Evolutionary conservation across 129 eudicot species (phyloP).

Genomic region (Tagetes erecta): DNA sequence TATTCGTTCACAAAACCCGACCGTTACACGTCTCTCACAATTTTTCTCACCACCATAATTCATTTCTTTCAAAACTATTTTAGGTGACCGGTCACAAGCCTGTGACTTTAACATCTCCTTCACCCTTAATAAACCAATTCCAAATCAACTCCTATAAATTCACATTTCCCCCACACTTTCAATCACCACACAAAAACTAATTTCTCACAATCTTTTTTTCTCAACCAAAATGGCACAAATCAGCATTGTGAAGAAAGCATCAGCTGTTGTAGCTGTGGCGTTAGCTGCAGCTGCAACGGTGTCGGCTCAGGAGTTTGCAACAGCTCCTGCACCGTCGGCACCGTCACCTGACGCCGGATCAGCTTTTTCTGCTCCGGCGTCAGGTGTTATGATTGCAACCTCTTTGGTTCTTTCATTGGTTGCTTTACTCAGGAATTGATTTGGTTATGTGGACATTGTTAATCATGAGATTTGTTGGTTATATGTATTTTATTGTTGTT

Average conservation of each 20-base stretch:
- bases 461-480: background rate
- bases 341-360: slow-evolving; percentile 52
- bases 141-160: slow-evolving; percentile 20
- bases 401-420: slow-evolving; percentile 48
- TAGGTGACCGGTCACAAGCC: slow-evolving; percentile 21
- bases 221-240: slow-evolving; percentile 34
- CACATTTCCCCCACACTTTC: background rate
- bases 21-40: slow-evolving; percentile 27
- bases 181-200: slow-evolving; percentile 14
- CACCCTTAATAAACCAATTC: background rate
- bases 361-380: slow-evolving; percentile 45
- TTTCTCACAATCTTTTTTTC: background rate
- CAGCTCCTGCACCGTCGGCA: slow-evolving; percentile 40
- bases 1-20: slow-evolving; percentile 11
- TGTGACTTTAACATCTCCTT: slow-evolving; percentile 25
- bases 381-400: slow-evolving; percentile 39
- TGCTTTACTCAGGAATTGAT: slow-evolving; percentile 41
- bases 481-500: slow-evolving; percentile 1
- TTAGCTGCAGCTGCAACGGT: slow-evolving; percentile 34
- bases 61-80: slow-evolving; percentile 12
- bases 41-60: slow-evolving; percentile 12
- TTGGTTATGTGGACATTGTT: background rate
- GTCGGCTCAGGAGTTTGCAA: slow-evolving; percentile 22
- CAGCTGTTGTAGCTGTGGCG: slow-evolving; percentile 24
- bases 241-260: slow-evolving; percentile 40